phyloP scores from a whole-genome alignment of 305 asterid genomes.

The Fraxinus sp. region DNA sequence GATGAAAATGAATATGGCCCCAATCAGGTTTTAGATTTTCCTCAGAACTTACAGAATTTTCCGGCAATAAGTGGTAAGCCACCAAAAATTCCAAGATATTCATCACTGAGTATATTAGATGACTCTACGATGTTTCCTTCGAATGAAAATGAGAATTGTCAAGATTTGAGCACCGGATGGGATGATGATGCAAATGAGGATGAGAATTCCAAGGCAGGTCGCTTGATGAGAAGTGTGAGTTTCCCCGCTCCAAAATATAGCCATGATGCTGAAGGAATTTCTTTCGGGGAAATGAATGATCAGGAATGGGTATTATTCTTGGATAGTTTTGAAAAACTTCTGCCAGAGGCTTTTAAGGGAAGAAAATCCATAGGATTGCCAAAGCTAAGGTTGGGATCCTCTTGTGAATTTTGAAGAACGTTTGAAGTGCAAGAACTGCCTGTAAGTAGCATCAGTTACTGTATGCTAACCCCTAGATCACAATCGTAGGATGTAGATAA shows the following conservation, averaged over 20 bases:
- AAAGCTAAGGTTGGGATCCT: slow-evolving; percentile 76
- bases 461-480: slow-evolving; percentile 33
- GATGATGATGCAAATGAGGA: slow-evolving; percentile 28
- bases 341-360: slow-evolving; percentile 66
- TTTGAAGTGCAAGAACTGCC: slow-evolving; percentile 16
- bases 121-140: slow-evolving; percentile 17
- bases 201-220: slow-evolving; percentile 30
- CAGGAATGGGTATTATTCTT: slow-evolving; percentile 60
- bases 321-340: slow-evolving; percentile 50
- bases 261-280: slow-evolving; percentile 51
- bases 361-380: slow-evolving; percentile 66
- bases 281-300: slow-evolving; percentile 60
- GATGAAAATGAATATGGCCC: slow-evolving; percentile 33
- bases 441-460: slow-evolving; percentile 19
- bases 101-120: slow-evolving; percentile 38
- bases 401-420: slow-evolving; percentile 70
- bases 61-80: slow-evolving; percentile 44
- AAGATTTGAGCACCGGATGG: slow-evolving; percentile 5
- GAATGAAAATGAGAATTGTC: slow-evolving; percentile 28
- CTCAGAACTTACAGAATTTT: slow-evolving; percentile 24
- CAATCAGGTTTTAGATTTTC: slow-evolving; percentile 16
- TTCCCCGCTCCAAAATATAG: slow-evolving; percentile 49
- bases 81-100: slow-evolving; percentile 44
- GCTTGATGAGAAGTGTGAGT: slow-evolving; percentile 67
- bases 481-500: slow-evolving; percentile 36